Evolutionary conservation across 2,329 filamentous ascomycete species (phyloP).

Genomic region (Penicillium sp.): DNA sequence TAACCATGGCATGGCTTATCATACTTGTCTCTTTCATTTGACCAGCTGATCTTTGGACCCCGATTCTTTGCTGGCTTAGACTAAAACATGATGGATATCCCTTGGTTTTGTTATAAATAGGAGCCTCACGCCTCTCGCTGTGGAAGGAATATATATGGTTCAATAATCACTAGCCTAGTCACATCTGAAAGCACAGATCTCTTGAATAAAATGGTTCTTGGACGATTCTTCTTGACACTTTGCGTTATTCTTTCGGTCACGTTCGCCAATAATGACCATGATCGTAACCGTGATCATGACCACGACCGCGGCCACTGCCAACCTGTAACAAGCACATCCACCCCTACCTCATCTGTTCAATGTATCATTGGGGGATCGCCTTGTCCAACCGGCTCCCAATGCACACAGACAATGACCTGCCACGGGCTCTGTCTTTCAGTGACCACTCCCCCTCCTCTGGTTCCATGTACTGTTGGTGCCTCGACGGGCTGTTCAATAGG

Average conservation of each 20-base stretch:
- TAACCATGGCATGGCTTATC: neutral
- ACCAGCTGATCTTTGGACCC: neutral
- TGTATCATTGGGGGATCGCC: neutral
- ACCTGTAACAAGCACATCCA: neutral
- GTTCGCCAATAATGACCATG: neutral
- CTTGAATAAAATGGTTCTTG: neutral
- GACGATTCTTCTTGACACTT: neutral
- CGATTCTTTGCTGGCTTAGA: neutral
- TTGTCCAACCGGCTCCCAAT: neutral
- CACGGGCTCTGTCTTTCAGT: neutral
- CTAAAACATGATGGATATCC: neutral
- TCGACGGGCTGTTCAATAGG: neutral
- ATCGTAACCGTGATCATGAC: neutral
- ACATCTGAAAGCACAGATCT: neutral
- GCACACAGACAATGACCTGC: conserved; percentile 1
- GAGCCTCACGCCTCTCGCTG: no score
- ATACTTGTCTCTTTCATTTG: neutral
- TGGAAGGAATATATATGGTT: no score
- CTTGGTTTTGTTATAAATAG: neutral
- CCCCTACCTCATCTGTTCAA: neutral
- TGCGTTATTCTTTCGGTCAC: neutral
- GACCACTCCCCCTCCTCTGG: neutral
- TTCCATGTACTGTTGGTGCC: neutral
- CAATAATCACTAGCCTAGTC: neutral
- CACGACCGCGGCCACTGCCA: neutral